Evolutionary conservation across 2,329 filamentous ascomycete genomes (phyloP).

Genomic region (Cladophialophora chaetospira): DNA sequence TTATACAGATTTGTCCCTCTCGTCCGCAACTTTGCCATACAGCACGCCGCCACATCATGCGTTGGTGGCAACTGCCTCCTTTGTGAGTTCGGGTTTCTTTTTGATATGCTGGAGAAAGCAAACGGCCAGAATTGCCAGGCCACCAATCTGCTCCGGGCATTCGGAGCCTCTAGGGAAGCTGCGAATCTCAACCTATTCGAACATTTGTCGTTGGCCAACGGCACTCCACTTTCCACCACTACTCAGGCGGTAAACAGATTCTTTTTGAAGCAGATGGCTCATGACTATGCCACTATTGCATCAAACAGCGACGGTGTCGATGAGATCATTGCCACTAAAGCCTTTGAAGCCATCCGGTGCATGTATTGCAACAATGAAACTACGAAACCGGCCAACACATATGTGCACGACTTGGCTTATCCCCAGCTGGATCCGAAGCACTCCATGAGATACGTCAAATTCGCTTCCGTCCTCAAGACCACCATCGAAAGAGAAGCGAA

Average conservation of each 20-base stretch:
- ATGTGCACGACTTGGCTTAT: constrained; percentile 85
- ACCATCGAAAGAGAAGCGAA: constrained; percentile 89
- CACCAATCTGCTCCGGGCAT: constrained; percentile 87
- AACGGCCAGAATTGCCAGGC: constrained; percentile 93
- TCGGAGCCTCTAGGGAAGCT: constrained; percentile 80
- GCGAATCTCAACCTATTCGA: constrained; percentile 79
- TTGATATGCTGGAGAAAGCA: constrained; percentile 97
- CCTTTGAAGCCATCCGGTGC: constrained; percentile 68
- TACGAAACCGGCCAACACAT: constrained; percentile 73
- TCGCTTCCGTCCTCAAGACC: constrained; percentile 88
- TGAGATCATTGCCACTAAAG: constrained; percentile 56
- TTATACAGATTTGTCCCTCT: constrained; percentile 88
- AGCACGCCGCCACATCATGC: constrained; percentile 85
- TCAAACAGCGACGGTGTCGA: constrained; percentile 68
- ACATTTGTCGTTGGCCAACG: constrained; percentile 67
- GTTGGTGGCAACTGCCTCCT: constrained; percentile 80
- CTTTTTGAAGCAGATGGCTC: constrained; percentile 75
- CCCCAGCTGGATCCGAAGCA: constrained; percentile 54
- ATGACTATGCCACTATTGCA: constrained; percentile 72
- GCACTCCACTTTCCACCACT: constrained; percentile 74
- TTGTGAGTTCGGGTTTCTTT: constrained; percentile 92
- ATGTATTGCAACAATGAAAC: constrained; percentile 87
- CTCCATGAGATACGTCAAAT: constrained; percentile 56
- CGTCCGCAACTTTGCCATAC: constrained; percentile 81
- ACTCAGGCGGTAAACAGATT: constrained; percentile 86